Conservation (phyloP, 345 rosid species). For the Gossypium sturtianum region DNA sequence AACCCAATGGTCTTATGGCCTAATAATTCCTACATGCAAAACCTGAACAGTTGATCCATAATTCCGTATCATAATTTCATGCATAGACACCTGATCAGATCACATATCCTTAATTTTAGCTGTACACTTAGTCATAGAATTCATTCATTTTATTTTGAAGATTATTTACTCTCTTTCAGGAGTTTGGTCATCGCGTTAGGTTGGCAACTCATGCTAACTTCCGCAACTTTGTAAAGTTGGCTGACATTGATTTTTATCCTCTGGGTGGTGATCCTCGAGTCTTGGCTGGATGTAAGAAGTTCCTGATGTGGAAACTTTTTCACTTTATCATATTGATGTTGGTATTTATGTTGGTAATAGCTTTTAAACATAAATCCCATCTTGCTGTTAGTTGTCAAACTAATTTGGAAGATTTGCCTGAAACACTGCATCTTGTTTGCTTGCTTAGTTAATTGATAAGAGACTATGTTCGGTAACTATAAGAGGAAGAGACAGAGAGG, state of each 20-base stretch:
- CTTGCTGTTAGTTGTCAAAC: background rate
- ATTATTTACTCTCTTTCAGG: constrained; percentile 41
- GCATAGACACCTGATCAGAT: background rate
- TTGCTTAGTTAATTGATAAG: background rate
- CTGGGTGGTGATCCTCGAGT: constrained; percentile 95
- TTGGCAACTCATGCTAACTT: constrained; percentile 95
- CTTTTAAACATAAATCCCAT: background rate
- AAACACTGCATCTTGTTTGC: constrained; percentile 2
- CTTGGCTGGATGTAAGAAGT: constrained; percentile 87
- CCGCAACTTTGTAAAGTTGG: constrained; percentile 65
- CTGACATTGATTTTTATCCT: constrained; percentile 87
- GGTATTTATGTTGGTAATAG: background rate
- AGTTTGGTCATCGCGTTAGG: constrained; percentile 91
- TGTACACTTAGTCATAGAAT: background rate
- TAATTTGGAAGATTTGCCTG: background rate
- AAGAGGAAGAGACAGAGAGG: background rate
- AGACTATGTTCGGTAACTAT: background rate
- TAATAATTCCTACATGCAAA: background rate
- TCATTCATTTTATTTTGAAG: background rate
- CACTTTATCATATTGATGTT: background rate
- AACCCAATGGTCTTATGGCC: background rate
- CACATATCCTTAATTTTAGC: background rate
- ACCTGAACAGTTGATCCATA: background rate
- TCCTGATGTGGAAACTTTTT: constrained; percentile 21
- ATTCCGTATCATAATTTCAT: background rate